Base-by-base conservation (phyloP, 352 stramenopile genomes). In the Globisporangium polare region DNA sequence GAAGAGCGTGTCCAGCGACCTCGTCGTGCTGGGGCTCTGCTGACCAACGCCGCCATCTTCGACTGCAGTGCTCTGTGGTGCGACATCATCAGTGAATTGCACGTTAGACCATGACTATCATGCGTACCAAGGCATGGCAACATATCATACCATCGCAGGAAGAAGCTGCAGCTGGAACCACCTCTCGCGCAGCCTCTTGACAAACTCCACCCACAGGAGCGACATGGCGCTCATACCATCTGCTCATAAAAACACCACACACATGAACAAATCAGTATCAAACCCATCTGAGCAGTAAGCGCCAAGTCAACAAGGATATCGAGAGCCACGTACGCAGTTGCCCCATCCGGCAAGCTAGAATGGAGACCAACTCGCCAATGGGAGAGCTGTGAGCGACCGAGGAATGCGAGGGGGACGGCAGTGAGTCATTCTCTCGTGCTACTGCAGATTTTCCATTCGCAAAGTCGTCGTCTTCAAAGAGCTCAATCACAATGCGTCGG, bases 141-240 rank as follows among this genome's bases (percentile, higher is more conserved):
- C 58, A 29, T 33, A 31, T 51, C 69, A 27, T 63, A 94, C 84
- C 74, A 92, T 83, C n/a, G 81, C 80, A 13, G 85, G 83, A 42
- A 94, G 75, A 20, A 92, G 57, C 31, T 72, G 72, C 26, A 88
- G 77, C 52, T 86, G 70, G 39, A 78, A 88, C 79, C 79, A 92
- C 42, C 77, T 68, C 45, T 94, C 80, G 35, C 85, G 71, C 29
- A 94, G 56, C 2, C 68, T 68, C 57, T 90, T 92, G 27, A 94
- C 82, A 72, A 94, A 92, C 62, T 94, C 83, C 18, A 92, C 81
- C 85, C 85, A 94, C 39, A 94, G 53, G 22, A 90, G 63, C 4
- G 78, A 86, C 80, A 92, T 90, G 2, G 77, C 79, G 50, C 88
- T 86, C 15, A 94, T 71, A 0, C 81, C 71, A 51, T 89, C 85